Percentiles rank a stretch among this genome's conserved stretches.
Evolutionary conservation across 768 basidiomycete species (phyloP).

Genomic region (Lactifluus pinguis): DNA sequence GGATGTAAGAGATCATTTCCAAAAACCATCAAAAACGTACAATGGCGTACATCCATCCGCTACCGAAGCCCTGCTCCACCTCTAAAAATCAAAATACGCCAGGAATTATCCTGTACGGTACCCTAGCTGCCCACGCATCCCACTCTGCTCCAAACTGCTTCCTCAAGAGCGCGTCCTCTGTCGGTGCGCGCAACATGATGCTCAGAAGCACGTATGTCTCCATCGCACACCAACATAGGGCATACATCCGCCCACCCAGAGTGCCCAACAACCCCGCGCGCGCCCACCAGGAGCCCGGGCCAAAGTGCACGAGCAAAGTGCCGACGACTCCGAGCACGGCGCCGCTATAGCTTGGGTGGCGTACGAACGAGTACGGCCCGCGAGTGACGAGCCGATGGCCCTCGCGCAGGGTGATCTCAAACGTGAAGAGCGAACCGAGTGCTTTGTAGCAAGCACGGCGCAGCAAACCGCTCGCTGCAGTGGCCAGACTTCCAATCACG

Average conservation of each 20-base stretch:
- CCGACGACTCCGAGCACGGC: conserved; percentile 16
- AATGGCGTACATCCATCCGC: no score
- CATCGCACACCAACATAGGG: conserved; percentile 8
- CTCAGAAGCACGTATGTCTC: conserved; percentile 13
- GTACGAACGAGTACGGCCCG: conserved; percentile 21
- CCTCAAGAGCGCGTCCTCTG: conserved; percentile 11
- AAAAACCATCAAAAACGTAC: no score
- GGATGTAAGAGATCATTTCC: no score
- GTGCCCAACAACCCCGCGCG: conserved; percentile 8
- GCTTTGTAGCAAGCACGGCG: conserved; percentile 13
- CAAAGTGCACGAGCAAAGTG: conserved; percentile 14
- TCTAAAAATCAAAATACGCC: conserved; percentile 9
- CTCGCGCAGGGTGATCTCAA: conserved; percentile 15
- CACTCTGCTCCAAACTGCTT: conserved; percentile 14
- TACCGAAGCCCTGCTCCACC: neutral
- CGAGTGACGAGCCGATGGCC: neutral
- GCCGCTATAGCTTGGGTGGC: conserved; percentile 22
- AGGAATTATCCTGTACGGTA: conserved; percentile 16
- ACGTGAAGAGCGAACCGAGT: conserved; percentile 4
- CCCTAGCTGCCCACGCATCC: conserved; percentile 17
- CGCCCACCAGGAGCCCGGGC: conserved; percentile 17
- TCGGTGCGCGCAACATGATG: conserved; percentile 9
- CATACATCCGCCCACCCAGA: conserved; percentile 1
- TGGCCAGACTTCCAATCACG: conserved; percentile 8
- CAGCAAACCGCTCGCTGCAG: conserved; percentile 12